Evolutionary conservation across 352 stramenopile species (phyloP), one percentile per base, ranked within the genome.

Genomic region (Thraustochytrium aureum): DNA sequence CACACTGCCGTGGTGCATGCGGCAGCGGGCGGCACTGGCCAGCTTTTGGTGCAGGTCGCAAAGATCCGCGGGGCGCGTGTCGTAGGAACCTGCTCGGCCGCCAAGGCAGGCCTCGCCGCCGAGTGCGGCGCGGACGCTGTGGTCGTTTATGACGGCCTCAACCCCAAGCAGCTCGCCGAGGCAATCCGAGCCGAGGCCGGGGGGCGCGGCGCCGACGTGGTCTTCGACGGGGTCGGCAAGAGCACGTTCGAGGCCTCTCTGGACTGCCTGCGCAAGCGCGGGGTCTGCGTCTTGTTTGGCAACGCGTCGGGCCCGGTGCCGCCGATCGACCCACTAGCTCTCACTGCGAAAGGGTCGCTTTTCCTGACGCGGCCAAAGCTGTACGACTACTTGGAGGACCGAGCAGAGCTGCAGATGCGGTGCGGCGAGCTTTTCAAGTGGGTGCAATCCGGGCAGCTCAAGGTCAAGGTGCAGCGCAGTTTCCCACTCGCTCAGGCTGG

Each of bases 151-250:
- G 87, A 90, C 61, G 86, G 90, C 62, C 90, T 90, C 61, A 84
- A 89, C 76, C 88, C 84, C 17, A 74, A 89, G 14, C 87, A 91
- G 62, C 84, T 90, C 76, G 84, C 89, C 5, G 56, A 54, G 17
- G 81, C 75, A 37, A 86, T 91, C 10, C 87, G 86, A 84, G 86
- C 90, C 75, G 83, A 89, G 17, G 90, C 87, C 1, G 83, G 84
- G 41, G 87, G 87, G 42, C 73, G 75, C 12, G 88, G 88, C 60
- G 84, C 83, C 83, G 89, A 91, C 72, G 84, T 82, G 61, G 87
- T 91, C 41, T 87, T 90, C 83, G 88, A 91, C 79, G 88, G 87
- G 39, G 89, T 92, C 73, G 88, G 88, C 75, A 89, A 90, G 84
- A 86, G 72, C 35, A 91, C 87, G 22, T 72, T 88, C 20, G 86